phyloP scores from a whole-genome alignment of 495 filamentous ascomycete genomes.

The Cercophora samala region DNA sequence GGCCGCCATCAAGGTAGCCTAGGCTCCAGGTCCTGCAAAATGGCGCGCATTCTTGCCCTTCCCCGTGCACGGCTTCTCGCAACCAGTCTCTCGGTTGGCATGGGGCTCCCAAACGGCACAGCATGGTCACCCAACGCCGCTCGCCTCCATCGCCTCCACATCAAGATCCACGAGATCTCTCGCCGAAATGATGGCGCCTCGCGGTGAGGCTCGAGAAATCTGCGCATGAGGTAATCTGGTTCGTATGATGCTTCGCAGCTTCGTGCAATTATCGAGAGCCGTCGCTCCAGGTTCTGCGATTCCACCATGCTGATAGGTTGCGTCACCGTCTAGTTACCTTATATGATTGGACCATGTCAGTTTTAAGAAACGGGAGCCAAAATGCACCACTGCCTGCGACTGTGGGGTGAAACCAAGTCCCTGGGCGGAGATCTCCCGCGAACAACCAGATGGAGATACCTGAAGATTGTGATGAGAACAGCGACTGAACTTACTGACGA shows the following conservation, averaged over 20 bases:
- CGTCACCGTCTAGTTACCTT: background rate
- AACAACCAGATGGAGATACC: background rate
- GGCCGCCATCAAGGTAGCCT: conserved; percentile 1
- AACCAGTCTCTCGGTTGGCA: background rate
- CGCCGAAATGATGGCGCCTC: background rate
- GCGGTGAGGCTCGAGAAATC: background rate
- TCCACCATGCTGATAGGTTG: background rate
- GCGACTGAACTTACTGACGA: background rate
- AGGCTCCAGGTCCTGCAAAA: conserved; percentile 3
- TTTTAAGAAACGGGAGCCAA: background rate
- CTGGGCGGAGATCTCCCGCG: background rate
- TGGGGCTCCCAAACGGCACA: background rate
- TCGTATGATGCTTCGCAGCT: background rate
- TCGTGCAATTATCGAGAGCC: background rate
- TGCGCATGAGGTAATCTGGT: background rate
- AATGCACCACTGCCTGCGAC: too few relatives aligned
- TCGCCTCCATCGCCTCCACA: background rate
- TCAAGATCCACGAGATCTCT: conserved; percentile 4
- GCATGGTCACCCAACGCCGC: background rate
- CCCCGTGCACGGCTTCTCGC: conserved; percentile 6
- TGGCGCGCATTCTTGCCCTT: conserved; percentile 2
- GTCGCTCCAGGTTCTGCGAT: background rate
- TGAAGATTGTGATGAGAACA: background rate
- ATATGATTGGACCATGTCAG: background rate
- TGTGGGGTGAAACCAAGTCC: background rate